phyloP scores from a whole-genome alignment of 176 grass and related monocot species.

The Carex myosuroides region DNA sequence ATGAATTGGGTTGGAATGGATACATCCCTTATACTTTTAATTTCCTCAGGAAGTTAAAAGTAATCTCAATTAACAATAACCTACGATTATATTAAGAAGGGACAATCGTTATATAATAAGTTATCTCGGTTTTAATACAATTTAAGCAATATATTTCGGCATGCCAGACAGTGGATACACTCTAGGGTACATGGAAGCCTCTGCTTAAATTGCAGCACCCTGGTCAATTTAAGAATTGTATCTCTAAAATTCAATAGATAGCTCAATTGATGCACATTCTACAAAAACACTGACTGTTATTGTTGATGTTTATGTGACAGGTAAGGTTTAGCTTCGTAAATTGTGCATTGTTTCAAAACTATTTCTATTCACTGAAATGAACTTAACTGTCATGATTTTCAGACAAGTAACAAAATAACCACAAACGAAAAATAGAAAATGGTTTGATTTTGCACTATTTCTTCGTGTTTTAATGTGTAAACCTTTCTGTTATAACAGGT shows the following conservation, averaged over 20 bases:
- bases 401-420: neutral
- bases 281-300: neutral
- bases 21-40: neutral
- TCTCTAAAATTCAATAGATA: neutral
- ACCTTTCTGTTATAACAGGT: constrained; percentile 3
- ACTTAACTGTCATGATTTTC: neutral
- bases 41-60: neutral
- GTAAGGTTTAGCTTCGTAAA: neutral
- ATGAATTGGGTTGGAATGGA: neutral
- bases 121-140: neutral
- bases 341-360: neutral
- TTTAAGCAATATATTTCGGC: neutral
- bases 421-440: neutral
- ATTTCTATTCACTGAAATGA: neutral
- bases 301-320: neutral
- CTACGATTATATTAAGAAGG: neutral
- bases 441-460: neutral
- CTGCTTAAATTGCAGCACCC: neutral
- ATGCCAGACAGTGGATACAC: neutral
- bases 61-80: neutral
- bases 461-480: neutral
- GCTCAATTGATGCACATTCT: neutral
- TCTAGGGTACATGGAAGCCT: neutral
- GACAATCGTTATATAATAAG: neutral
- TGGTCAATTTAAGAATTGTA: neutral